A percentile compares a stretch with the other conserved stretches of the same genome.
These are phyloP conservation scores for Pseudomonodictys pantanalensis DNA, from an alignment of 495 filamentous ascomycete genomes.

Conservation along the genomic window DNA sequence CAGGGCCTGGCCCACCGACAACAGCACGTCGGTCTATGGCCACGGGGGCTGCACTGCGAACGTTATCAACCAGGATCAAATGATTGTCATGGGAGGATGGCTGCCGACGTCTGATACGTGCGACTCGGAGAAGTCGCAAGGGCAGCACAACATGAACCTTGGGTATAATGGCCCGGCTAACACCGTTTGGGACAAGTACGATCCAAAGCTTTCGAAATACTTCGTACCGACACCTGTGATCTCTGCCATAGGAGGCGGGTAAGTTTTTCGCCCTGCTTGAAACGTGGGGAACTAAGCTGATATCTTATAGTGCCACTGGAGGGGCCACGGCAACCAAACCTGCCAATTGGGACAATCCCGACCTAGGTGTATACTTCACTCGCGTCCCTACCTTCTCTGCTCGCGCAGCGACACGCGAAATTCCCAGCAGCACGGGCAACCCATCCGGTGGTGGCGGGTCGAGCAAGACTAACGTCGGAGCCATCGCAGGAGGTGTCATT, in stretches of 20 bases:
- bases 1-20: slow-evolving; percentile 44
- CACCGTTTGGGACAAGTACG: slow-evolving; percentile 44
- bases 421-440: slow-evolving; percentile 21
- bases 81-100: slow-evolving; percentile 49
- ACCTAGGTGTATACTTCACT: slow-evolving; percentile 39
- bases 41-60: slow-evolving; percentile 54
- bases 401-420: slow-evolving; percentile 28
- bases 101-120: slow-evolving; percentile 38
- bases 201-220: slow-evolving; percentile 44
- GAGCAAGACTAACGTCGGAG: slow-evolving; percentile 27
- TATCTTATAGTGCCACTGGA: slow-evolving; percentile 37
- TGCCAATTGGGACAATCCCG: slow-evolving; percentile 34
- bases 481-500: slow-evolving; percentile 38
- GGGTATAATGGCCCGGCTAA: slow-evolving; percentile 41
- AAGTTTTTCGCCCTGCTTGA: too few relatives aligned
- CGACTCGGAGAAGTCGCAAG: slow-evolving; percentile 40
- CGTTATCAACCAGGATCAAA: slow-evolving; percentile 47
- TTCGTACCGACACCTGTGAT: slow-evolving; percentile 46
- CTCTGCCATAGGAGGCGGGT: slow-evolving; percentile 47
- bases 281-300: slow-evolving; percentile 10
- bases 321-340: slow-evolving; percentile 43
- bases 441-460: slow-evolving; percentile 13
- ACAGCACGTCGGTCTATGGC: slow-evolving; percentile 32
- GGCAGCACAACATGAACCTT: slow-evolving; percentile 48
- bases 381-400: slow-evolving; percentile 25